Conservation (phyloP, 306 rosid genomes). For the Styphnolobium japonicum region DNA sequence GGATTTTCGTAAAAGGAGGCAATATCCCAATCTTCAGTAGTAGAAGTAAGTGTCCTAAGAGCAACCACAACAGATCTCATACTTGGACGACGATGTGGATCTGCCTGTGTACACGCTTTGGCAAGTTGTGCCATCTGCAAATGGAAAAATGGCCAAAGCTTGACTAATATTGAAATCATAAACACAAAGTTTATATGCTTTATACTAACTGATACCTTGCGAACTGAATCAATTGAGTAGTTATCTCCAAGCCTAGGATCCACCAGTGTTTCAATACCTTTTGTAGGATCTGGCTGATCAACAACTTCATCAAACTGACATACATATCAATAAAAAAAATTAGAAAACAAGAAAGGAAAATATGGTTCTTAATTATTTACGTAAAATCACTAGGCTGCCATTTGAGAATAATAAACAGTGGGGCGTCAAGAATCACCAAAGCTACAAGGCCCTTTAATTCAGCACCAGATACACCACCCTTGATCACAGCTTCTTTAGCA, state of each 20-base stretch:
- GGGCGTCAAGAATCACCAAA: conserved; percentile 46
- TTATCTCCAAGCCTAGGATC: no score
- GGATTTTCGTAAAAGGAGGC: conserved; percentile 70
- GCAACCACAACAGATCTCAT: no score
- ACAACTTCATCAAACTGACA: conserved; percentile 63
- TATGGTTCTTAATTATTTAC: not conserved
- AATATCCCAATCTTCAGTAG: no score
- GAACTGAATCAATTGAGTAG: no score
- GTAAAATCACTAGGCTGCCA: not conserved
- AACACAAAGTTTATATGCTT: no score
- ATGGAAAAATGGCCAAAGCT: no score
- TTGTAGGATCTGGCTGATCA: conserved; percentile 38
- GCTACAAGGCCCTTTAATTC: conserved; percentile 77
- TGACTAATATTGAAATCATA: no score
- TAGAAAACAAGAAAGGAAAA: not conserved
- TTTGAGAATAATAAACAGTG: not conserved
- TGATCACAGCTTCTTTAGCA: conserved; percentile 78
- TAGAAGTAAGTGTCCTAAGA: no score
- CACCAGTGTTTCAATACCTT: conserved; percentile 48
- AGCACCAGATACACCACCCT: conserved; percentile 32
- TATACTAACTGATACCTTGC: no score
- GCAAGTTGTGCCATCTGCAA: no score
- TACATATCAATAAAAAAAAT: not conserved
- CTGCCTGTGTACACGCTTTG: no score
- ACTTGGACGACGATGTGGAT: no score